Evolutionary conservation across 169 alveolate genomes (phyloP), one percentile per base, ranked within the genome.

Genomic region (Condylostoma magnum): DNA sequence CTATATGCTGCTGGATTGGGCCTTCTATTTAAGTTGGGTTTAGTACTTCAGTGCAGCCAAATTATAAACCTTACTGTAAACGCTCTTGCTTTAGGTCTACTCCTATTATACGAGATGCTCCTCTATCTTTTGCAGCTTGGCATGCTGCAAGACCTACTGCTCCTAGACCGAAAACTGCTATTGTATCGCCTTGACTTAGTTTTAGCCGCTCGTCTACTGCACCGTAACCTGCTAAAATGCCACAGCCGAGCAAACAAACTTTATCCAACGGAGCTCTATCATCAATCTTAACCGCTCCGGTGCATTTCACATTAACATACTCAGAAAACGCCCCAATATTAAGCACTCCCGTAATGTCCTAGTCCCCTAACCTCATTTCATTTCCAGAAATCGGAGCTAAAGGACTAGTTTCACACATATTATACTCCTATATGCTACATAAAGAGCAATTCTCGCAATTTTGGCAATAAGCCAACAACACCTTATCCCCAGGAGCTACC

Each of bases 191-290:
- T 30, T 73, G 72, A 51, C 80, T 76, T 12, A 89, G 90, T 47
- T 86, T 81, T 53, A 84, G 84, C 6, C 92, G 89, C 67, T 85
- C 87, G 85, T 84, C 71, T 50, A 82, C 95, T 22, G 97, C 97
- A 33, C 97, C 97, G 81, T 87, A 82, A 46, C 97, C 97, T 10
- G 97, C 88, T 28, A 94, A 73, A 55, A 93, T 86, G 25, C 97
- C 97, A 76, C 97, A 91, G 20, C 97, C 97, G 36, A 93, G 70
- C 30, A 93, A 71, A 73, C 96, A 89, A 18, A 89, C 93, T 79
- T 87, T 73, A 58, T 78, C 79, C 3, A 79, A 75, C 70, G 77
- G 84, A 33, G 95, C 93, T 36, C 72, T 73, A 27, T 73, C 74
- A 63, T 91, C 87, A 28, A 94, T 73, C 53, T 89, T 90, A n/a